Base-by-base conservation (phyloP, 2,329 filamentous ascomycete genomes). In the Alternaria hordeiaustralica region DNA sequence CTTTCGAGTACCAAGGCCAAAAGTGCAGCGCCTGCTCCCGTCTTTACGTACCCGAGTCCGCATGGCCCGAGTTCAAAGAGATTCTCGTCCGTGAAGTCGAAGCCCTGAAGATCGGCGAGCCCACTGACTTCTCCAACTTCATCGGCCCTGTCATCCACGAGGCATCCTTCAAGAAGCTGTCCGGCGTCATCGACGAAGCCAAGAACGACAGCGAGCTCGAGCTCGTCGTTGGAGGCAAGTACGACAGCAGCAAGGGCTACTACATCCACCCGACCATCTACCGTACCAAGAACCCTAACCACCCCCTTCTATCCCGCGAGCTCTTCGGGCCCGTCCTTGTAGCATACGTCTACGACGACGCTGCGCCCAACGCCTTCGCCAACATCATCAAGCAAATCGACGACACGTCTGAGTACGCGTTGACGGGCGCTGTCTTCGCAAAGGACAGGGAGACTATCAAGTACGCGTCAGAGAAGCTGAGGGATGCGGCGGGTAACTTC, bases 1-100 rank as follows among this genome's bases (percentile, higher is more conserved):
- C 93, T 3, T 97, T 96, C 75, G 94, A 97, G 80, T 97, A 90
- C 84, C 92, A 96, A 79, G 93, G 93, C 54, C 93, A 97, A 81
- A 97, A 97, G 82, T 97, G 93, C 85, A 93, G 90, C 72, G 93
- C 93, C 61, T 93, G 91, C 21, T 95, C 92, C 26, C 89, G 93
- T 26, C 84, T 88, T 53, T 97, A 97, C 81, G 88, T 96, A 4
- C 89, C 93, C 33, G 86, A 87, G 73, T 95, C 92, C 3, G 80
- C 91, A 50, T 94, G 91, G 88, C 86, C 90, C 10, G 83, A 89
- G 65, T 93, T 95, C 82, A 88, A 89, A 76, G 81, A 88, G 68
- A 85, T 86, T 60, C 82, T 97, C 4, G 84, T 89, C 12, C 80
- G 85, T n/a, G 91, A 95, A 80, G 90, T 89, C 8, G 83, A 89